phyloP scores from a whole-genome alignment of 192 early-diverging fungal species.

The Backusella psychrophila region DNA sequence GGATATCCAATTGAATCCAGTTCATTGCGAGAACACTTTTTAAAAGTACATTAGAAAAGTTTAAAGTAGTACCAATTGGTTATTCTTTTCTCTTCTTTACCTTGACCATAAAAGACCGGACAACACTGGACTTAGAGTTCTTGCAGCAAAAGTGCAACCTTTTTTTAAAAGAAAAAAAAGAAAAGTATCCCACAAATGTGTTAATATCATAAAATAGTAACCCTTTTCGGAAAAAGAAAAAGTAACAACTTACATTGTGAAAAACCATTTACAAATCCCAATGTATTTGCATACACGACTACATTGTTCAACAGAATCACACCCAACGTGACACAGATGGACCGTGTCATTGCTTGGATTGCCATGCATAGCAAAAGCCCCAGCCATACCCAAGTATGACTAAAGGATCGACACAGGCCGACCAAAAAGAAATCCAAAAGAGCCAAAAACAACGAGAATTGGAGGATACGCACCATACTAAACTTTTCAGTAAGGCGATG shows the following conservation, averaged over 20 bases:
- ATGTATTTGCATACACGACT: conserved; percentile 29
- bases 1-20: conserved; percentile 15
- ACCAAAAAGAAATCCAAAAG: conserved; percentile 13
- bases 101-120: conserved; percentile 51
- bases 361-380: conserved; percentile 13
- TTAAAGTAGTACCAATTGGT: background rate
- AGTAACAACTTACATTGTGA: conserved; percentile 32
- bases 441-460: conserved; percentile 14
- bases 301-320: conserved; percentile 53
- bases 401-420: conserved; percentile 9
- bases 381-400: conserved; percentile 23
- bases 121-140: conserved; percentile 48
- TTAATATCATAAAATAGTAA: background rate
- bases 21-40: background rate
- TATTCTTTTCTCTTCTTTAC: conserved; percentile 22
- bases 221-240: no score
- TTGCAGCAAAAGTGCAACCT: conserved; percentile 24
- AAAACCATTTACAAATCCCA: conserved; percentile 59
- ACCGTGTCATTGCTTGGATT: conserved; percentile 23
- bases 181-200: background rate
- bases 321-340: conserved; percentile 39
- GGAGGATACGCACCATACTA: conserved; percentile 44
- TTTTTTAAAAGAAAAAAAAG: no score
- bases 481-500: conserved; percentile 42
- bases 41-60: background rate